Percentiles rank a stretch among this genome's conserved stretches.
Evolutionary conservation across 805 yeast genomes (phyloP).

Genomic region (Jamesozyma spencerorum): DNA sequence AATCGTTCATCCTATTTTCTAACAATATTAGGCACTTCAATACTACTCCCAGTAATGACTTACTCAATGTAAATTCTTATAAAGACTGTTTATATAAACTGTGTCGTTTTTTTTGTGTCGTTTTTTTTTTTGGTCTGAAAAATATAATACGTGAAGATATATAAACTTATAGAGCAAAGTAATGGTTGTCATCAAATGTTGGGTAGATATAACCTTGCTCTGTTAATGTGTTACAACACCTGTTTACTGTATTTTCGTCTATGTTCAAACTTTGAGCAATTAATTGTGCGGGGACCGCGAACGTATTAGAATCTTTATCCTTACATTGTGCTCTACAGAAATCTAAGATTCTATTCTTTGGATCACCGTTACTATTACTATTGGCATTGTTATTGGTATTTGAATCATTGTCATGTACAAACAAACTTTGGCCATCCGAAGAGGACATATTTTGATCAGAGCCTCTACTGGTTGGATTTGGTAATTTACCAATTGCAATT

Average conservation of each 20-base stretch:
- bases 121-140: too few species aligned
- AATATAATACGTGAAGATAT: too few species aligned
- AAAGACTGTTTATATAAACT: too few species aligned
- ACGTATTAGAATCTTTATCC: constrained; percentile 43
- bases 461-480: constrained; percentile 9
- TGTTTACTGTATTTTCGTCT: constrained; percentile 39
- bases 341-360: constrained; percentile 38
- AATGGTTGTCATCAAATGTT: constrained; percentile 60
- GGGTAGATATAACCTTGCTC: constrained; percentile 63
- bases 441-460: neutral
- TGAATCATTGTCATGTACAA: neutral
- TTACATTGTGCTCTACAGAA: constrained; percentile 40
- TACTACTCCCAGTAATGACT: too few species aligned
- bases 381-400: constrained; percentile 19
- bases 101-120: too few species aligned
- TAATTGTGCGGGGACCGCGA: constrained; percentile 64
- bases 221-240: constrained; percentile 43
- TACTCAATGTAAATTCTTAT: too few species aligned
- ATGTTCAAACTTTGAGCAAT: constrained; percentile 50
- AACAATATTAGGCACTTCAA: too few species aligned
- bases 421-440: neutral
- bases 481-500: constrained; percentile 42
- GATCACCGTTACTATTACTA: constrained; percentile 23
- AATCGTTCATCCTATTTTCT: neutral
- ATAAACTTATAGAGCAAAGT: constrained; percentile 36